phyloP scores from a whole-genome alignment of 1,284 basidiomycete genomes.

The Stygiomarasmius scandens region DNA sequence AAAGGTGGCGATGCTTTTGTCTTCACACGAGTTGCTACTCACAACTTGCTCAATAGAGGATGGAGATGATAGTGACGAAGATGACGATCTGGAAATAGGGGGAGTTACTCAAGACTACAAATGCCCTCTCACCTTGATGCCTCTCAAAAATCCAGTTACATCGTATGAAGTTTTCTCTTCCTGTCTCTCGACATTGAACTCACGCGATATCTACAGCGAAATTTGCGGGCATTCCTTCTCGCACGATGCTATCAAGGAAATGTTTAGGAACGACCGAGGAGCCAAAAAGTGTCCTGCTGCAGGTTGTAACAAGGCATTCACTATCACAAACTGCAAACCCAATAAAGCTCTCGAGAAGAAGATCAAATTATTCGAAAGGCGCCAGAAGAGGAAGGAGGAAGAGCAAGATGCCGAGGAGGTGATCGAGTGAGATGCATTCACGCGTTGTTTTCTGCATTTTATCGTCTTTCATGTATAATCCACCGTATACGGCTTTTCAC shows the following conservation, averaged over 20 bases:
- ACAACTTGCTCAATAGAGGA: slow-evolving; percentile 52
- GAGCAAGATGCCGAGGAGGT: slow-evolving; percentile 64
- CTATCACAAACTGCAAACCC: slow-evolving; percentile 49
- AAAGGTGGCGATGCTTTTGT: slow-evolving; percentile 49
- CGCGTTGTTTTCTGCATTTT: too few species aligned
- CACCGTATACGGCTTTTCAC: too few species aligned
- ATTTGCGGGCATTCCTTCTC: slow-evolving; percentile 78
- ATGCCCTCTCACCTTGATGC: slow-evolving; percentile 74
- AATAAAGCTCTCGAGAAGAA: slow-evolving; percentile 64
- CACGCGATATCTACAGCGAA: slow-evolving; percentile 39
- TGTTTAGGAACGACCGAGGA: slow-evolving; percentile 42
- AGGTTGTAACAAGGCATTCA: slow-evolving; percentile 65
- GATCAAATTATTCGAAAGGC: slow-evolving; percentile 55
- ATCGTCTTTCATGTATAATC: too few species aligned
- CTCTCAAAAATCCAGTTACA: slow-evolving; percentile 70
- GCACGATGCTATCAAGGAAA: slow-evolving; percentile 57
- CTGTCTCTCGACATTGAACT: slow-evolving; percentile 7
- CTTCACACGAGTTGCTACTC: slow-evolving; percentile 1
- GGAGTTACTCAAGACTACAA: slow-evolving; percentile 80
- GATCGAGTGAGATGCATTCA: slow-evolving; percentile 48
- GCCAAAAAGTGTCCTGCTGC: slow-evolving; percentile 65
- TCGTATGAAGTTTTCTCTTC: slow-evolving; percentile 52
- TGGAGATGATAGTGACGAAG: slow-evolving; percentile 76
- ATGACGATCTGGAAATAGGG: slow-evolving; percentile 81
- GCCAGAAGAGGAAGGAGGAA: slow-evolving; percentile 49